Conservation (phyloP, 805 yeast species). For the Yamadazyma nakazawae region DNA sequence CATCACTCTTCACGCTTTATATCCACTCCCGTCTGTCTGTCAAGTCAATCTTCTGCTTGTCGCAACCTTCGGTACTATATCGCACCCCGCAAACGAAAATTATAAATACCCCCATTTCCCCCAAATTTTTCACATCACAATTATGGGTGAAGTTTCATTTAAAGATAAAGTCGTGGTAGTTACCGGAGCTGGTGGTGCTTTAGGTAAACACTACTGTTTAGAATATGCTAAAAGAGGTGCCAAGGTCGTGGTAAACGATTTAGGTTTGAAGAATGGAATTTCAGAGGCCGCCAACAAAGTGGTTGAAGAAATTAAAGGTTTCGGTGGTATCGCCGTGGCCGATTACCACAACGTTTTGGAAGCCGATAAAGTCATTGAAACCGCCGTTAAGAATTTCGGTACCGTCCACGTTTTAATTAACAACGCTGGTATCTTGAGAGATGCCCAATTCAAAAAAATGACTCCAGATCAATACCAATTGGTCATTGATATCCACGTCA, state of each 20-base stretch:
- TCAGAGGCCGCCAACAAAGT: constrained; percentile 82
- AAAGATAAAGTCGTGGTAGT: constrained; percentile 86
- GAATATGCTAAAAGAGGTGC: constrained; percentile 91
- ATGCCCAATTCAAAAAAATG: constrained; percentile 84
- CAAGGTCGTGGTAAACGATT: constrained; percentile 89
- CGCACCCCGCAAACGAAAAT: constrained; percentile 10
- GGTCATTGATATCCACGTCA: constrained; percentile 83
- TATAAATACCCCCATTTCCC: constrained; percentile 4
- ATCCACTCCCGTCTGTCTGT: too few relatives aligned
- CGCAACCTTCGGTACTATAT: background rate
- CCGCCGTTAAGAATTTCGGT: constrained; percentile 85
- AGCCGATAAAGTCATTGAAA: constrained; percentile 79
- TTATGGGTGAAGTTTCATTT: constrained; percentile 43
- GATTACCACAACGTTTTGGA: constrained; percentile 87
- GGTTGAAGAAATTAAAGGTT: constrained; percentile 72
- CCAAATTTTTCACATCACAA: background rate
- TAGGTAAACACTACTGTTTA: constrained; percentile 84
- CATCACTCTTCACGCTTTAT: too few relatives aligned
- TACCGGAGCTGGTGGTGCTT: constrained; percentile 98
- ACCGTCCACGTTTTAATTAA: constrained; percentile 84
- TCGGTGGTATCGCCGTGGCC: constrained; percentile 87
- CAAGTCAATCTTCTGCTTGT: background rate
- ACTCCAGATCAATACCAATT: constrained; percentile 70
- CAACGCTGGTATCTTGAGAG: constrained; percentile 94
- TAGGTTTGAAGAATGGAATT: constrained; percentile 78